Conservation (phyloP, 2,329 filamentous ascomycete genomes). For the Colletotrichum kahawae region DNA sequence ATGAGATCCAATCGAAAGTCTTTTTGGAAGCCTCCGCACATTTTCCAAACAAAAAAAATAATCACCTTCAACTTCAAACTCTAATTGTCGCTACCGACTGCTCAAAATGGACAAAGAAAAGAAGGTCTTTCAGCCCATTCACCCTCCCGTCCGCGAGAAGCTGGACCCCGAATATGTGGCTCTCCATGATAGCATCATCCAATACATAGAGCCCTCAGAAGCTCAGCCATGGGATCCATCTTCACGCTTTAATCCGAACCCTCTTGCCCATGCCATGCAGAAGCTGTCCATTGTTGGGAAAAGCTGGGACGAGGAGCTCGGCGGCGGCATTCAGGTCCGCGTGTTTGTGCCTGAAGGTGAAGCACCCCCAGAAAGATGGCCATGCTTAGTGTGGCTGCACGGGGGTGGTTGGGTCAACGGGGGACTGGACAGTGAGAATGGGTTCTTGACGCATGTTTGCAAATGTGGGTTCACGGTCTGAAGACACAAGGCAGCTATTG, state of each 20-base stretch:
- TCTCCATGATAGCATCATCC: constrained; percentile 41
- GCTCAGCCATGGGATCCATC: constrained; percentile 33
- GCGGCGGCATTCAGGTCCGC: constrained; percentile 32
- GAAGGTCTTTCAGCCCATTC: constrained; percentile 36
- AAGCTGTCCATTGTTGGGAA: not conserved
- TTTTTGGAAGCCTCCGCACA: not conserved
- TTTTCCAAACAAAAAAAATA: not conserved
- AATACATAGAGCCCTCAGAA: constrained; percentile 40
- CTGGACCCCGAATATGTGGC: constrained; percentile 43
- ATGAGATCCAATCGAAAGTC: not conserved
- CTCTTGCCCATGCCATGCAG: not conserved
- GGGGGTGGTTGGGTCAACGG: constrained; percentile 45
- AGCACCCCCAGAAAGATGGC: constrained; percentile 31
- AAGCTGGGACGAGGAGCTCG: constrained; percentile 23
- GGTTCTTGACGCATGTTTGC: constrained; percentile 36
- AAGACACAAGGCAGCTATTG: not conserved
- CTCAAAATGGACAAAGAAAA: not conserved
- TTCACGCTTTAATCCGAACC: not conserved
- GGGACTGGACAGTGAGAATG: constrained; percentile 36
- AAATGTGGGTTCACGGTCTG: not conserved
- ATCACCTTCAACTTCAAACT: not conserved
- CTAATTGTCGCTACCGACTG: not conserved
- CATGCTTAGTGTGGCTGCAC: constrained; percentile 43
- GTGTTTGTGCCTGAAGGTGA: constrained; percentile 34
- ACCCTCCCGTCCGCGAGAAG: constrained; percentile 31